Conservation (phyloP, 371 early-diverging fungal genomes). For the Encephalitozoon romaleae region DNA sequence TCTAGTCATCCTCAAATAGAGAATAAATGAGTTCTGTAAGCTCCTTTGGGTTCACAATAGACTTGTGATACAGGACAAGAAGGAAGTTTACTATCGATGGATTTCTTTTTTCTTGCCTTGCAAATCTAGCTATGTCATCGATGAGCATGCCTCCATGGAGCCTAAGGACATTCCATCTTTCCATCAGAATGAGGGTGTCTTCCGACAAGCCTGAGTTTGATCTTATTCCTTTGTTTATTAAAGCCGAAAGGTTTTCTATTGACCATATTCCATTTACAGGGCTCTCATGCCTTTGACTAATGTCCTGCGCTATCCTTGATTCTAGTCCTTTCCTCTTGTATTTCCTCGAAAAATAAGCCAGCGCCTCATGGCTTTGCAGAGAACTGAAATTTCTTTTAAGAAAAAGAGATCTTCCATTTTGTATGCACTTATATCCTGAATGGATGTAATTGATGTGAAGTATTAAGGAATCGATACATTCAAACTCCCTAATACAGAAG, state of each 20-base stretch:
- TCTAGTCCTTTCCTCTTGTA: not conserved
- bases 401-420: not conserved
- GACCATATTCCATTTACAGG: not conserved
- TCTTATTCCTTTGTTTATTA: not conserved
- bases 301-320: not conserved
- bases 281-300: not conserved
- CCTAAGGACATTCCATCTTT: not conserved
- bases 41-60: not conserved
- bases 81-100: not conserved
- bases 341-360: not conserved
- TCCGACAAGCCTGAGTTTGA: not conserved
- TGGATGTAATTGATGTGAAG: not conserved
- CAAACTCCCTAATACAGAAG: not conserved
- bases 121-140: not conserved
- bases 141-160: not conserved
- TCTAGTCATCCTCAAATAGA: not conserved
- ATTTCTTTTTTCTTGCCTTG: not conserved
- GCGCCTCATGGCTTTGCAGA: not conserved
- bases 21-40: not conserved
- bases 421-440: not conserved
- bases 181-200: not conserved
- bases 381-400: not conserved
- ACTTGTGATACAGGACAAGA: not conserved
- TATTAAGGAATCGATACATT: not conserved
- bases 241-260: not conserved